Percentiles rank a stretch among this genome's conserved stretches.
These are phyloP conservation scores for Raphanus hybrid DNA, from an alignment of 441 rosid species.

Conservation along the genomic window DNA sequence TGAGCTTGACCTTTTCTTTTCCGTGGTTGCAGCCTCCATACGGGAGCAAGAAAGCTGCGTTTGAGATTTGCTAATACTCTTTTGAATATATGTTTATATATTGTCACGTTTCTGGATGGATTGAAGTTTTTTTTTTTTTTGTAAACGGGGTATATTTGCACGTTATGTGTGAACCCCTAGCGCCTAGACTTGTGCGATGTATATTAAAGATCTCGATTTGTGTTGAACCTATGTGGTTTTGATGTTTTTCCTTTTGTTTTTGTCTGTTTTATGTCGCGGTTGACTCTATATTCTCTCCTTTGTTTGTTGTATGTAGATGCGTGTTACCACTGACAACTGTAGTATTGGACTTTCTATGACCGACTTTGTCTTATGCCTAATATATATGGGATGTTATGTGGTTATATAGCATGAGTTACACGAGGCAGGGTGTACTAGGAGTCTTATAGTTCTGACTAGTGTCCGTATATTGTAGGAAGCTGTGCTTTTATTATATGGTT, in stretches of 20 bases:
- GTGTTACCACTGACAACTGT: neutral
- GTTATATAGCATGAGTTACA: neutral
- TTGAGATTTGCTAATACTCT: neutral
- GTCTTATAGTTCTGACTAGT: neutral
- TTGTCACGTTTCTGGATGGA: conserved; percentile 3
- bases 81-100: neutral
- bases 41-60: conserved; percentile 22
- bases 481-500: neutral
- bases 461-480: neutral
- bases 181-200: neutral
- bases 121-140: neutral
- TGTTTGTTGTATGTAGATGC: neutral
- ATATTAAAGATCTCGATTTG: neutral
- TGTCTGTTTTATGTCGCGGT: neutral
- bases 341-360: neutral
- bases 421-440: neutral
- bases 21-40: conserved; percentile 39
- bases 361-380: no score
- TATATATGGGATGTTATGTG: neutral
- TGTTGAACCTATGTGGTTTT: neutral
- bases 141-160: conserved; percentile 13
- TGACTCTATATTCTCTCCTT: neutral
- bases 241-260: neutral
- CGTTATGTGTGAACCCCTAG: neutral
- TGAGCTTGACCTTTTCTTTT: conserved; percentile 64